A percentile compares a stretch with the other conserved stretches of the same genome.
These are phyloP conservation scores for Thelephora terrestris DNA, from an alignment of 1,284 basidiomycete species.

Conservation along the genomic window DNA sequence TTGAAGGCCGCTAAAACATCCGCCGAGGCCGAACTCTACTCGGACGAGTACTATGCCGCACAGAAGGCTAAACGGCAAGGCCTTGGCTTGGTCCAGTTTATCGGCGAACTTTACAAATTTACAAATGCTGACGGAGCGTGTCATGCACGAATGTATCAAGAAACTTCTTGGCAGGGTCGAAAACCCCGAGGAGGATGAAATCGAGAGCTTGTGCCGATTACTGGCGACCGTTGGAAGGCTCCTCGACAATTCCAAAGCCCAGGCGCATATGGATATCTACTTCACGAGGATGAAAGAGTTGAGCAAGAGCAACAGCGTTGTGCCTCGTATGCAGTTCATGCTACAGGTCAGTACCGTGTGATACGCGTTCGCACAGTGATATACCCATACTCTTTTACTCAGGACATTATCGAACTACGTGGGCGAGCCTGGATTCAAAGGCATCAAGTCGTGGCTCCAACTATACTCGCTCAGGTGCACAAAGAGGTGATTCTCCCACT, in stretches of 20 bases:
- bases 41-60: conserved; percentile 94
- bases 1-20: conserved; percentile 49
- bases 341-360: conserved; percentile 59
- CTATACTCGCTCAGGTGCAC: conserved; percentile 86
- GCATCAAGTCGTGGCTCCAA: conserved; percentile 68
- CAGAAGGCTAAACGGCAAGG: conserved; percentile 97
- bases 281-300: conserved; percentile 85
- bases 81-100: conserved; percentile 94
- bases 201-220: conserved; percentile 92
- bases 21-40: conserved; percentile 66
- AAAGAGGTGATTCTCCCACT: conserved; percentile 53
- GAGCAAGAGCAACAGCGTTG: conserved; percentile 63
- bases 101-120: conserved; percentile 97
- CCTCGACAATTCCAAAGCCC: conserved; percentile 75
- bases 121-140: conserved; percentile 87
- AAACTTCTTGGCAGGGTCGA: conserved; percentile 88
- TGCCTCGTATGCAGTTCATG: conserved; percentile 92
- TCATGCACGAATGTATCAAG: conserved; percentile 96
- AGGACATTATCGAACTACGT: conserved; percentile 75
- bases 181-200: conserved; percentile 95
- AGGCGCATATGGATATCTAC: conserved; percentile 85
- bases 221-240: conserved; percentile 80
- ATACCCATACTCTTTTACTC: not conserved
- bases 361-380: not conserved
- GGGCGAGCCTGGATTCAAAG: conserved; percentile 75